Evolutionary conservation across 257 asterid genomes (phyloP), one percentile per base, ranked within the genome.

Genomic region (Anisodus acutangulus): DNA sequence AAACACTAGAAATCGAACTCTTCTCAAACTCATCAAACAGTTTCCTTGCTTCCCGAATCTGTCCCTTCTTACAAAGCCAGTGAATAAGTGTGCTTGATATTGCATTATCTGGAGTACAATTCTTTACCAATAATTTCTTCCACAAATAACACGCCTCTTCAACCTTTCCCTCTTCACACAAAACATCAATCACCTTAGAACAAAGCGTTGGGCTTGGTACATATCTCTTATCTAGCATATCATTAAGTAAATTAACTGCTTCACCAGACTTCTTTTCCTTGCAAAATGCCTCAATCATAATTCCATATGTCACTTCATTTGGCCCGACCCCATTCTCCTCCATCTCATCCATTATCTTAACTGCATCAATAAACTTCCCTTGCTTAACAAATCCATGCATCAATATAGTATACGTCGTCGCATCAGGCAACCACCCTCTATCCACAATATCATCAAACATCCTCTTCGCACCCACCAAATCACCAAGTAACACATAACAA

Each of bases 331-430:
- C 92, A 78, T 89, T 92, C 81, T 88, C 98, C 88, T 89, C 95
- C 99, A 94, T 96, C 88, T 92, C 98, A 87, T 96, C 99, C 99
- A 94, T 94, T 84, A 96, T 90, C 86, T 88, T 94, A 6, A 94
- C 88, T 19, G 99, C 99, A 81, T 90, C 91, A 69, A 90, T 91
- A 79, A 96, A 89, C 35, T 43, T 78, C 22, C 98, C 98, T 71
- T 84, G 86, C 92, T 91, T 95, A 83, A 93, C 91, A 82, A 89
- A 92, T 58, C 99, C 99, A n/a, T 94, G 95, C 93, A 96, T 94
- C 89, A 96, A 85, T 82, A 96, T 93, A 0, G 97, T 94, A 87
- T 94, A 94, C 0, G 93, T 92, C 53, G 95, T 95, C 0, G 94
- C 98, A 87, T 97, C 99, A 1, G 98, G 98, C 85, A 93, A 83